Conservation (phyloP, 2,329 filamentous ascomycete species). For the Exophiala sp. region DNA sequence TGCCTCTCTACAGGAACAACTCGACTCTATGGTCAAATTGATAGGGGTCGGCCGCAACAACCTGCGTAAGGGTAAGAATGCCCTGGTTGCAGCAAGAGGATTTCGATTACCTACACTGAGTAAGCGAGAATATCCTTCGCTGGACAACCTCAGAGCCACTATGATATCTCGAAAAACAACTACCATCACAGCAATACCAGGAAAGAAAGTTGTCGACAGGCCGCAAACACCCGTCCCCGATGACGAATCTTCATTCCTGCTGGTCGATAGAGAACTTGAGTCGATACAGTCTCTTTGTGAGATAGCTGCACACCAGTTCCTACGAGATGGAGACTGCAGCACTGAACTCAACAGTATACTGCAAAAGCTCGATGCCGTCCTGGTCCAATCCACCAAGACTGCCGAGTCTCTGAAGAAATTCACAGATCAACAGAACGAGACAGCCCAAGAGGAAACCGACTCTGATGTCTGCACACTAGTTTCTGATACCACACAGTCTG, state of each 20-base stretch:
- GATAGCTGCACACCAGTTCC: conserved; percentile 79
- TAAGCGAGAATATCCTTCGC: background rate
- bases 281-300: conserved; percentile 78
- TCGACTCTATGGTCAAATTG: conserved; percentile 78
- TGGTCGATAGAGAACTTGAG: conserved; percentile 74
- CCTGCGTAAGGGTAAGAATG: conserved; percentile 80
- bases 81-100: conserved; percentile 59
- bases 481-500: conserved; percentile 1
- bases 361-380: conserved; percentile 61
- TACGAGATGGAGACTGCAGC: conserved; percentile 83
- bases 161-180: conserved; percentile 13
- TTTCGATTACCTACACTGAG: conserved; percentile 21
- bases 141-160: conserved; percentile 12
- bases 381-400: conserved; percentile 59
- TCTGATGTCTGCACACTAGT: background rate
- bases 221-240: background rate
- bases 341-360: conserved; percentile 70
- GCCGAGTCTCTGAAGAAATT: conserved; percentile 55
- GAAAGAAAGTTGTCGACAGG: conserved; percentile 4
- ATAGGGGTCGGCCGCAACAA: conserved; percentile 77
- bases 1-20: conserved; percentile 75
- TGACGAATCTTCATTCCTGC: conserved; percentile 64
- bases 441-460: conserved; percentile 14
- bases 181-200: conserved; percentile 2
- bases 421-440: conserved; percentile 34